Conservation (phyloP, 1,284 basidiomycete species). For the Vanrija sp. region DNA sequence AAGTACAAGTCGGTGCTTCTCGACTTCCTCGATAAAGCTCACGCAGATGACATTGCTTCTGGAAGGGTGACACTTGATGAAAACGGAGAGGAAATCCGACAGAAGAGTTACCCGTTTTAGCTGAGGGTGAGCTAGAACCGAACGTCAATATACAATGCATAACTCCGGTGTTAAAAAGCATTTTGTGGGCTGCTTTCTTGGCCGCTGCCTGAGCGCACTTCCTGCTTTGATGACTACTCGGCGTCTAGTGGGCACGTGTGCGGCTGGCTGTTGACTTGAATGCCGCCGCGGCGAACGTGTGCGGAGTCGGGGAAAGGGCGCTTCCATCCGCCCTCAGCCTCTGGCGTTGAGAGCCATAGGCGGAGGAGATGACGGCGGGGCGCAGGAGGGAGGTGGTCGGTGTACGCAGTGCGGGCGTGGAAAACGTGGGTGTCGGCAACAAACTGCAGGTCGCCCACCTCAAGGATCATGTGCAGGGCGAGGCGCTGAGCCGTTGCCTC, state of each 20-base stretch:
- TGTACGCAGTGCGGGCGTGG: conserved; percentile 51
- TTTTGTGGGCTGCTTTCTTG: too few relatives aligned
- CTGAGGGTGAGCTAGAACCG: too few relatives aligned
- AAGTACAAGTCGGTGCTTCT: too few relatives aligned
- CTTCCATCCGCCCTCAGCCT: conserved; percentile 49
- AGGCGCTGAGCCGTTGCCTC: conserved; percentile 49
- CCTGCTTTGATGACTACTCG: conserved; percentile 25
- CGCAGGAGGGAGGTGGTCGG: conserved; percentile 45
- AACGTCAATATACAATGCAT: too few relatives aligned
- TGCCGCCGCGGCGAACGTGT: conserved; percentile 43
- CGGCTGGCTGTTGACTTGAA: conserved; percentile 41
- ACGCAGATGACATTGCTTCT: too few relatives aligned
- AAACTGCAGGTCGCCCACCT: conserved; percentile 49
- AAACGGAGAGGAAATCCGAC: too few relatives aligned
- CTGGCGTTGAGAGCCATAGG: conserved; percentile 50
- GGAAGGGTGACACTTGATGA: too few relatives aligned
- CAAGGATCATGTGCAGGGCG: conserved; percentile 50
- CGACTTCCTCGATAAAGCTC: too few relatives aligned
- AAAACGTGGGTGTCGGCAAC: conserved; percentile 46
- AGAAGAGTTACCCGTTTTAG: too few relatives aligned
- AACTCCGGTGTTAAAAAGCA: too few relatives aligned
- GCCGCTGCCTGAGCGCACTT: too few relatives aligned
- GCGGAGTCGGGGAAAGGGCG: conserved; percentile 46
- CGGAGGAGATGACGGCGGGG: conserved; percentile 50
- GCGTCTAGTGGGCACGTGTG: conserved; percentile 49